Evolutionary conservation across 306 rosid species (phyloP).

Genomic region (Quercus bicolor): DNA sequence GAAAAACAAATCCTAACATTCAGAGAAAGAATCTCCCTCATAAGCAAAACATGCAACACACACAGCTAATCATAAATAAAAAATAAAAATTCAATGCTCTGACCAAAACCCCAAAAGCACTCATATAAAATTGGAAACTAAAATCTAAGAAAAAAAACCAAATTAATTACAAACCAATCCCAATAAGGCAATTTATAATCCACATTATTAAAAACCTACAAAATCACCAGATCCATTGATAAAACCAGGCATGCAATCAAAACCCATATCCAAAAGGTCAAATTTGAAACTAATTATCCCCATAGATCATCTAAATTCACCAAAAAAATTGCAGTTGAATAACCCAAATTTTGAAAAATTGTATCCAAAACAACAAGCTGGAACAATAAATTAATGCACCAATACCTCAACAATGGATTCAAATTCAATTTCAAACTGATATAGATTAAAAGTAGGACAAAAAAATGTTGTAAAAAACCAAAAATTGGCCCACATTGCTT

Average conservation of each 20-base stretch:
- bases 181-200: conserved; percentile 19
- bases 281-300: neutral
- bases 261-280: conserved; percentile 13
- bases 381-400: neutral
- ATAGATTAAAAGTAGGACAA: neutral
- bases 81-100: neutral
- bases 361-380: neutral
- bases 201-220: conserved; percentile 1
- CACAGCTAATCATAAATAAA: conserved; percentile 1
- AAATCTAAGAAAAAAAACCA: neutral
- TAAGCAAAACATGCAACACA: neutral
- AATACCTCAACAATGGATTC: neutral
- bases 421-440: neutral
- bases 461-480: neutral
- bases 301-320: neutral
- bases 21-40: neutral
- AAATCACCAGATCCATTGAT: conserved; percentile 64
- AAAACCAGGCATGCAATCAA: conserved; percentile 52
- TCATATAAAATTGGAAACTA: neutral
- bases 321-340: conserved; percentile 1
- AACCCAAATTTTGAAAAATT: neutral
- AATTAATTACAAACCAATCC: neutral
- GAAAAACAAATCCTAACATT: neutral
- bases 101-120: conserved; percentile 10
- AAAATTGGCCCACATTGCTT: conserved; percentile 37